phyloP scores from a whole-genome alignment of 73 alveolate species.

The Paraurostyla sp. region DNA sequence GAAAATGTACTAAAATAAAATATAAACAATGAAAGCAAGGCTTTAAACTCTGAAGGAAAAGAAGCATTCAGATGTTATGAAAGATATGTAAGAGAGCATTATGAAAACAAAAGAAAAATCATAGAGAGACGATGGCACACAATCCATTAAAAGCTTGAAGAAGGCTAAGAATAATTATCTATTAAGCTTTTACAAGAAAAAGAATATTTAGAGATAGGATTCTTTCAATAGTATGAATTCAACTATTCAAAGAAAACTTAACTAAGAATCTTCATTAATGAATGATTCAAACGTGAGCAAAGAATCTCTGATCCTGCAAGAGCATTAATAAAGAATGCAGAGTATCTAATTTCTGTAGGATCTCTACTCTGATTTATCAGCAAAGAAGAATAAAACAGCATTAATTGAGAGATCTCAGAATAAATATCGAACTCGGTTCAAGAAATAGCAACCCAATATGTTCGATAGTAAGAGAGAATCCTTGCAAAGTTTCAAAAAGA shows the following conservation, averaged over 20 bases:
- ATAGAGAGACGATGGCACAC: background rate
- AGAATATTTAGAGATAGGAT: background rate
- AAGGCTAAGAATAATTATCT: background rate
- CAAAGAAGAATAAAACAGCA: background rate
- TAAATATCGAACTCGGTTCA: background rate
- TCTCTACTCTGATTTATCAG: slow-evolving; percentile 24
- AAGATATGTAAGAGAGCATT: background rate
- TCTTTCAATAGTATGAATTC: too few relatives aligned
- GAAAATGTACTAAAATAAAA: background rate
- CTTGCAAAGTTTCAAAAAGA: background rate
- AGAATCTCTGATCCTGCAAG: background rate
- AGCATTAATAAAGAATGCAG: background rate
- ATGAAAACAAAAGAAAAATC: background rate
- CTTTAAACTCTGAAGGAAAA: background rate
- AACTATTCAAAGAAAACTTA: too few relatives aligned
- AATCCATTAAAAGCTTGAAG: background rate
- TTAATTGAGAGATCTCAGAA: slow-evolving; percentile 1
- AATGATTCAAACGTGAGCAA: background rate
- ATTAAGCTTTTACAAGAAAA: background rate
- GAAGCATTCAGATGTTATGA: background rate
- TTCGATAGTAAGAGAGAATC: background rate
- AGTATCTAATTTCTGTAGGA: slow-evolving; percentile 2
- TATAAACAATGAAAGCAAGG: background rate
- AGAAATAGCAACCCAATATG: background rate
- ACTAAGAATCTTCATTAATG: background rate